Conservation (phyloP, 2,329 filamentous ascomycete species). For the Phaeosphaeriaceae sp. region DNA sequence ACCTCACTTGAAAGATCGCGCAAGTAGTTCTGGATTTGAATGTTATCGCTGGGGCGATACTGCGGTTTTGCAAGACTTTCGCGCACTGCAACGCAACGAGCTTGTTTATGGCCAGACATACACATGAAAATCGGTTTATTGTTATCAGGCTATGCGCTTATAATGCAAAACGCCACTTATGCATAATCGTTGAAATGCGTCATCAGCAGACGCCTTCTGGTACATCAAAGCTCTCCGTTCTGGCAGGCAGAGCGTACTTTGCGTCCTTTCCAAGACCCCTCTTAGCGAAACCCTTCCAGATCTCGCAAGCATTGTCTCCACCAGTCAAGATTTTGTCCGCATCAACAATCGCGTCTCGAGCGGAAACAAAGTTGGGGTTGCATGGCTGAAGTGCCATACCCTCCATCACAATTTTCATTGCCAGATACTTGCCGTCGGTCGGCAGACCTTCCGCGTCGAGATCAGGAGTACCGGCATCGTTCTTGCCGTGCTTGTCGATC, state of each 20-base stretch:
- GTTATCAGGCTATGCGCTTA: neutral
- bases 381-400: conserved; percentile 65
- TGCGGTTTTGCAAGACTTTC: too few relatives aligned
- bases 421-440: conserved; percentile 61
- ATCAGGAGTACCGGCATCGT: conserved; percentile 51
- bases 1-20: too few relatives aligned
- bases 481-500: conserved; percentile 65
- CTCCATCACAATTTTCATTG: conserved; percentile 62
- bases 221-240: conserved; percentile 33
- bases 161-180: conserved; percentile 1
- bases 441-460: conserved; percentile 58
- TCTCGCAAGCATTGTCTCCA: conserved; percentile 59
- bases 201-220: conserved; percentile 16
- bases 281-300: conserved; percentile 67
- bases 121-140: neutral
- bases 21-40: too few relatives aligned
- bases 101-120: neutral
- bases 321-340: conserved; percentile 62
- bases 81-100: too few relatives aligned
- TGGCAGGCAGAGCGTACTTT: conserved; percentile 22
- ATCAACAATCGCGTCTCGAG: conserved; percentile 64
- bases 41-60: too few relatives aligned
- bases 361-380: conserved; percentile 62
- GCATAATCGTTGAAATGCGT: neutral
- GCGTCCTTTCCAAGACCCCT: conserved; percentile 58